A percentile compares a stretch with the other conserved stretches of the same genome.
Evolutionary conservation across 371 early-diverging fungal species (phyloP).

Genomic region (Mitosporidium daphniae): DNA sequence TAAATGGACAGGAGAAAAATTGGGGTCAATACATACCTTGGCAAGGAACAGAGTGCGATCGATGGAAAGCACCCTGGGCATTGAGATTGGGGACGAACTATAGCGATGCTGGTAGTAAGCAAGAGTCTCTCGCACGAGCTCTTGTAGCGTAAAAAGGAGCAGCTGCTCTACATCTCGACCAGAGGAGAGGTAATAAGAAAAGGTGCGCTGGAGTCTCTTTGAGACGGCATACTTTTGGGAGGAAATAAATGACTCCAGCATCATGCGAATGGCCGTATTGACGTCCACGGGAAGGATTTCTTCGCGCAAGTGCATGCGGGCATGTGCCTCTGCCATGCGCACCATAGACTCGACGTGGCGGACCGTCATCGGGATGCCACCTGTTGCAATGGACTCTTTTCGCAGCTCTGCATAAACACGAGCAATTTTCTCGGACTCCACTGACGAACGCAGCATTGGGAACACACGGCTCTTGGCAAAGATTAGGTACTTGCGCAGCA

Average conservation of each 20-base stretch:
- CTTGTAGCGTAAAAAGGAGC: no score
- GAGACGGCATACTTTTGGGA: constrained; percentile 85
- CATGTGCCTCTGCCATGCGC: constrained; percentile 81
- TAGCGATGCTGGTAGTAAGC: no score
- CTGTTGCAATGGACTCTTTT: constrained; percentile 41
- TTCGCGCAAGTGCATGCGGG: constrained; percentile 81
- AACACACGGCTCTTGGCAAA: constrained; percentile 54
- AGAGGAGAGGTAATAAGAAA: constrained; percentile 8
- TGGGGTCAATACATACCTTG: no score
- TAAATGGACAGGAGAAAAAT: no score
- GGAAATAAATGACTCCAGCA: constrained; percentile 62
- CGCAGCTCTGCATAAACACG: constrained; percentile 63
- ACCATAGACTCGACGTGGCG: constrained; percentile 92
- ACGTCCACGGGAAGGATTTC: constrained; percentile 63
- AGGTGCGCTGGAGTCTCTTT: constrained; percentile 11
- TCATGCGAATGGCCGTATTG: constrained; percentile 67
- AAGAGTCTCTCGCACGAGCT: no score
- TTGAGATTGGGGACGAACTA: no score
- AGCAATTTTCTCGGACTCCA: constrained; percentile 50
- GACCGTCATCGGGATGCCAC: constrained; percentile 85
- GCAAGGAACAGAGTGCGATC: no score
- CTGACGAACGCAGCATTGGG: constrained; percentile 40
- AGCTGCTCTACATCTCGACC: no score
- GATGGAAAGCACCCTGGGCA: no score
- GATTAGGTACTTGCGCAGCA: constrained; percentile 81